Evolutionary conservation across 176 grass and related monocot genomes (phyloP).

Genomic region (Rhynchospora breviuscula): DNA sequence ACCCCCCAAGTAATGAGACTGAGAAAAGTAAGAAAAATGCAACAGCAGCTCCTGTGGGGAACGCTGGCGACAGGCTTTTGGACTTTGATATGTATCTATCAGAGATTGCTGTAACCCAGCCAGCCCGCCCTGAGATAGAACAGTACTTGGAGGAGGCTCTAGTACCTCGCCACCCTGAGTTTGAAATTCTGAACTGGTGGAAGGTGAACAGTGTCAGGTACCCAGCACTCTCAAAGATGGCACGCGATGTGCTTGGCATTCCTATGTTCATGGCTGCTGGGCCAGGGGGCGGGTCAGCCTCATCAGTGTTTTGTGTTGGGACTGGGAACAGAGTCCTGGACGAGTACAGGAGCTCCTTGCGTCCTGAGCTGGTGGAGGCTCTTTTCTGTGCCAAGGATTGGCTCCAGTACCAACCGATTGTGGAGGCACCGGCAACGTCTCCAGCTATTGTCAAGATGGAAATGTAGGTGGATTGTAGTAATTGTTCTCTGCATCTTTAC

Average conservation of each 20-base stretch:
- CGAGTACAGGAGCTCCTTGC: slow-evolving; percentile 68
- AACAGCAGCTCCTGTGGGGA: slow-evolving; percentile 16
- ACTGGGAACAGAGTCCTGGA: slow-evolving; percentile 67
- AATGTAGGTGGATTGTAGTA: slow-evolving; percentile 19
- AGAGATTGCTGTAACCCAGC: slow-evolving; percentile 56
- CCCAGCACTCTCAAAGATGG: slow-evolving; percentile 71
- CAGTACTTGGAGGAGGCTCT: slow-evolving; percentile 80
- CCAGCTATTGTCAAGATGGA: slow-evolving; percentile 37
- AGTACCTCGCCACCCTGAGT: slow-evolving; percentile 55
- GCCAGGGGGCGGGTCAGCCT: slow-evolving; percentile 23
- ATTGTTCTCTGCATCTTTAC: background rate
- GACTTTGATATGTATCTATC: slow-evolving; percentile 84
- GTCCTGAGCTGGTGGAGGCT: slow-evolving; percentile 65
- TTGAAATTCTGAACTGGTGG: slow-evolving; percentile 83
- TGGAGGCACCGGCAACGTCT: slow-evolving; percentile 21
- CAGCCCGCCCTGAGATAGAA: slow-evolving; percentile 58
- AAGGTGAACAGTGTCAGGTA: slow-evolving; percentile 72
- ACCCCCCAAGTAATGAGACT: background rate
- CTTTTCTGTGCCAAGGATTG: slow-evolving; percentile 75
- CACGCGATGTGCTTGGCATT: slow-evolving; percentile 63
- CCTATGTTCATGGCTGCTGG: slow-evolving; percentile 58
- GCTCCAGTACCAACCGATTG: slow-evolving; percentile 41
- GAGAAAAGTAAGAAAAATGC: slow-evolving; percentile 20
- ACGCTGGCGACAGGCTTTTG: slow-evolving; percentile 39
- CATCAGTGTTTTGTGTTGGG: slow-evolving; percentile 49